A percentile compares a stretch with the other conserved stretches of the same genome.
These are phyloP conservation scores for Aspergillus neotritici DNA, from an alignment of 2,329 filamentous ascomycete species.

Conservation along the genomic window DNA sequence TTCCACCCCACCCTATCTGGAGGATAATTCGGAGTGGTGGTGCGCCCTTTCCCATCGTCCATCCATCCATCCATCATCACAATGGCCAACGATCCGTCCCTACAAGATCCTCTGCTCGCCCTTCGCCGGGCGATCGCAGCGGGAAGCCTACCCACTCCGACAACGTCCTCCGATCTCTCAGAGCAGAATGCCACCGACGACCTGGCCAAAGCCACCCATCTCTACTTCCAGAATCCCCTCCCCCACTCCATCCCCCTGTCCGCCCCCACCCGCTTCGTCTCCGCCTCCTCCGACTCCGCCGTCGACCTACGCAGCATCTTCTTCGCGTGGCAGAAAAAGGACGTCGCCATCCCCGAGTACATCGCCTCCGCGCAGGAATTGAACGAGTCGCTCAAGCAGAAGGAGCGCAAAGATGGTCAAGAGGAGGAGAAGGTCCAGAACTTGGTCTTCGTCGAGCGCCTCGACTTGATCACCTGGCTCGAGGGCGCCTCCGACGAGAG, in stretches of 20 bases:
- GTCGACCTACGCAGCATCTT: slow-evolving; percentile 91
- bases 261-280: slow-evolving; percentile 77
- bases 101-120: slow-evolving; percentile 71
- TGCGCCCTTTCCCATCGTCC: neutral
- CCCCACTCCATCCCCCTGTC: slow-evolving; percentile 63
- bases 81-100: slow-evolving; percentile 53
- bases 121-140: slow-evolving; percentile 77
- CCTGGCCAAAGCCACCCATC: slow-evolving; percentile 70
- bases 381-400: slow-evolving; percentile 63
- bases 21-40: slow-evolving; percentile 1
- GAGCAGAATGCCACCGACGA: slow-evolving; percentile 56
- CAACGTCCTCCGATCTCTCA: slow-evolving; percentile 59
- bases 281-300: slow-evolving; percentile 58
- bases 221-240: slow-evolving; percentile 62
- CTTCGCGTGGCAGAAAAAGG: slow-evolving; percentile 92
- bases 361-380: slow-evolving; percentile 75
- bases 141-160: slow-evolving; percentile 64
- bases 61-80: slow-evolving; percentile 5
- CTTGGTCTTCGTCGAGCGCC: slow-evolving; percentile 80
- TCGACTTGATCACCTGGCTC: slow-evolving; percentile 90
- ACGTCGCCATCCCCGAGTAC: slow-evolving; percentile 84
- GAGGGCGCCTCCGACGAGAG: slow-evolving; percentile 84
- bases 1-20: neutral
- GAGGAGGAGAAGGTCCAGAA: slow-evolving; percentile 67
- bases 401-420: slow-evolving; percentile 24